Conservation (phyloP, 208 protist genomes). For the Trypanosoma lewisi region DNA sequence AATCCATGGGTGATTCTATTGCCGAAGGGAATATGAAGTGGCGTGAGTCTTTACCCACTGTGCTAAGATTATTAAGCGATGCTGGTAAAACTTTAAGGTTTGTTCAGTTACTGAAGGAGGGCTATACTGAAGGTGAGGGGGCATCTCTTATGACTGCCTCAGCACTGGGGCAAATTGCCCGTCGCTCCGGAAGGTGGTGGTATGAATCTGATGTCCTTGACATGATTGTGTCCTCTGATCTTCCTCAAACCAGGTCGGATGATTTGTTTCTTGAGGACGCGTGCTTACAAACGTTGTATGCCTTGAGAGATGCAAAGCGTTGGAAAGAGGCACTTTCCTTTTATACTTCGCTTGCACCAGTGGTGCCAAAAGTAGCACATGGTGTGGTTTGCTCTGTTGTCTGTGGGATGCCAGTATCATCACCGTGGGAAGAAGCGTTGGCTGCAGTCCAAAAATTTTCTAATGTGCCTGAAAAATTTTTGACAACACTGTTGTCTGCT, state of each 20-base stretch:
- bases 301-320: slow-evolving; percentile 43
- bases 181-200: slow-evolving; percentile 58
- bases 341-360: slow-evolving; percentile 32
- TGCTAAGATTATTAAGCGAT: slow-evolving; percentile 82
- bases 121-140: slow-evolving; percentile 12
- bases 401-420: slow-evolving; percentile 36
- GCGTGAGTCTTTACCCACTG: slow-evolving; percentile 43
- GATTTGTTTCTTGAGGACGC: slow-evolving; percentile 53
- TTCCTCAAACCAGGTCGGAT: slow-evolving; percentile 35
- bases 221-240: slow-evolving; percentile 36
- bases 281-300: slow-evolving; percentile 50
- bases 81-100: slow-evolving; percentile 47
- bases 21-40: slow-evolving; percentile 37
- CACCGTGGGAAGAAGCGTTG: slow-evolving; percentile 52
- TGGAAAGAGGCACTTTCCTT: slow-evolving; percentile 64
- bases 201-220: slow-evolving; percentile 64
- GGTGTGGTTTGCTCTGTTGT: slow-evolving; percentile 36
- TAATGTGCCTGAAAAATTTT: slow-evolving; percentile 27
- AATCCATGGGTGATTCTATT: slow-evolving; percentile 31
- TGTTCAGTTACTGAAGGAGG: slow-evolving; percentile 49
- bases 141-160: slow-evolving; percentile 56
- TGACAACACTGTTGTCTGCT: slow-evolving; percentile 21
- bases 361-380: slow-evolving; percentile 32
- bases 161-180: slow-evolving; percentile 44
- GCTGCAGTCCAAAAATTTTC: slow-evolving; percentile 11